Evolutionary conservation across 345 rosid species (phyloP).

Genomic region (Xanthoceras sorbifolium): DNA sequence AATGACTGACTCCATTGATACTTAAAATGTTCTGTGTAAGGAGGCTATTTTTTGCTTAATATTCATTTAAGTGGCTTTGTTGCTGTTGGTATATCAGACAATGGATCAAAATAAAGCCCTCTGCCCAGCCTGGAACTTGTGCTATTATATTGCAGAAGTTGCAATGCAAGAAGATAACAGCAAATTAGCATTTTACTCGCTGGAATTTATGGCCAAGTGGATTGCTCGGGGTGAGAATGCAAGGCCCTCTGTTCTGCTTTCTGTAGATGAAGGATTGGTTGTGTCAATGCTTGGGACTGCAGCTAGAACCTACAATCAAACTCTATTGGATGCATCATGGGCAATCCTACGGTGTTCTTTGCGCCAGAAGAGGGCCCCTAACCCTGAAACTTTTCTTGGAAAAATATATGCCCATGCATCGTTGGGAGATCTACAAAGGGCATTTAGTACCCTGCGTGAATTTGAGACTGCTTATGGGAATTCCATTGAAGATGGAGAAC

Average conservation of each 20-base stretch:
- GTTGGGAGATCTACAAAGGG: slow-evolving; percentile 71
- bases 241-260: slow-evolving; percentile 54
- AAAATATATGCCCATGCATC: slow-evolving; percentile 80
- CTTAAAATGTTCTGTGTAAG: slow-evolving; percentile 3
- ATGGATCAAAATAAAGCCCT: slow-evolving; percentile 84
- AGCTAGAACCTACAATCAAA: slow-evolving; percentile 67
- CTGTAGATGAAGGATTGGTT: slow-evolving; percentile 85
- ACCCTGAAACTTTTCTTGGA: slow-evolving; percentile 68
- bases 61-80: slow-evolving; percentile 27
- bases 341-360: slow-evolving; percentile 60
- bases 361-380: slow-evolving; percentile 69
- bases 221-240: slow-evolving; percentile 71
- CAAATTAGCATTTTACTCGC: slow-evolving; percentile 70
- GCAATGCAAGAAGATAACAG: slow-evolving; percentile 76
- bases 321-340: slow-evolving; percentile 86
- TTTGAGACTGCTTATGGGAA: slow-evolving; percentile 66
- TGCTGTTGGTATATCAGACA: slow-evolving; percentile 43
- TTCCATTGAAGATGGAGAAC: slow-evolving; percentile 40
- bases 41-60: not conserved
- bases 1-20: slow-evolving; percentile 22
- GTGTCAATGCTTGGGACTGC: slow-evolving; percentile 85
- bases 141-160: slow-evolving; percentile 67
- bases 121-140: slow-evolving; percentile 73
- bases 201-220: slow-evolving; percentile 89
- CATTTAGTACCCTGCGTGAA: slow-evolving; percentile 67